A percentile compares a stretch with the other conserved stretches of the same genome.
Conservation (phyloP, 129 eudicot species). For the Cynara cardunculus region DNA sequence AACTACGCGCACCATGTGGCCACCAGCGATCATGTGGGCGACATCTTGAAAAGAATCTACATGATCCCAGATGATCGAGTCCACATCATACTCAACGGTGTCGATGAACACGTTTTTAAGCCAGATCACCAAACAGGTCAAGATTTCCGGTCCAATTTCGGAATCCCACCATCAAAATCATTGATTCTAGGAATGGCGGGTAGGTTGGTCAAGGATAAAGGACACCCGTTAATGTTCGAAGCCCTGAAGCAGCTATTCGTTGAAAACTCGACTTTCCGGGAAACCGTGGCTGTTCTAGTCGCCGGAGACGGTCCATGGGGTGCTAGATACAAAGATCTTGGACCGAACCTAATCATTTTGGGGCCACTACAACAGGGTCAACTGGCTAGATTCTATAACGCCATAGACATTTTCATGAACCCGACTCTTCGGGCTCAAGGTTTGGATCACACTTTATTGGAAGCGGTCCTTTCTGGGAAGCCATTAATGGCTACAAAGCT, state of each 20-base stretch:
- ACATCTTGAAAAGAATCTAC: constrained; percentile 59
- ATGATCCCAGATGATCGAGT: constrained; percentile 77
- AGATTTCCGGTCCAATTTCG: constrained; percentile 32
- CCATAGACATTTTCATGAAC: constrained; percentile 58
- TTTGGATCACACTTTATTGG: constrained; percentile 70
- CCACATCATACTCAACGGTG: constrained; percentile 66
- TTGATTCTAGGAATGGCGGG: constrained; percentile 68
- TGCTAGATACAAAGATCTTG: constrained; percentile 56
- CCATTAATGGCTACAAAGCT: constrained; percentile 75
- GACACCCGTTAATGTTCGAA: constrained; percentile 72
- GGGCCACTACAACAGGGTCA: constrained; percentile 62
- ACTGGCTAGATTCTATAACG: constrained; percentile 60
- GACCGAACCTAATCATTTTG: constrained; percentile 48
- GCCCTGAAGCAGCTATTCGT: constrained; percentile 59
- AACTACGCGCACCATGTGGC: constrained; percentile 73
- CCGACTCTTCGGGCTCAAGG: constrained; percentile 88
- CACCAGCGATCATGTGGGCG: constrained; percentile 73
- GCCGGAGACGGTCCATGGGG: constrained; percentile 93
- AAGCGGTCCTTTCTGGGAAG: constrained; percentile 65
- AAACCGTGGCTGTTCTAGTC: constrained; percentile 48
- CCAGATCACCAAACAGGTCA: constrained; percentile 35
- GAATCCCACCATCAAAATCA: constrained; percentile 34
- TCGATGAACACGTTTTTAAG: constrained; percentile 56
- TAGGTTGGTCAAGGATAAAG: constrained; percentile 76
- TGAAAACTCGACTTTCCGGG: constrained; percentile 48